Base-by-base conservation (phyloP, 1,139 yeast species). In the Yamadazyma siamensis region DNA sequence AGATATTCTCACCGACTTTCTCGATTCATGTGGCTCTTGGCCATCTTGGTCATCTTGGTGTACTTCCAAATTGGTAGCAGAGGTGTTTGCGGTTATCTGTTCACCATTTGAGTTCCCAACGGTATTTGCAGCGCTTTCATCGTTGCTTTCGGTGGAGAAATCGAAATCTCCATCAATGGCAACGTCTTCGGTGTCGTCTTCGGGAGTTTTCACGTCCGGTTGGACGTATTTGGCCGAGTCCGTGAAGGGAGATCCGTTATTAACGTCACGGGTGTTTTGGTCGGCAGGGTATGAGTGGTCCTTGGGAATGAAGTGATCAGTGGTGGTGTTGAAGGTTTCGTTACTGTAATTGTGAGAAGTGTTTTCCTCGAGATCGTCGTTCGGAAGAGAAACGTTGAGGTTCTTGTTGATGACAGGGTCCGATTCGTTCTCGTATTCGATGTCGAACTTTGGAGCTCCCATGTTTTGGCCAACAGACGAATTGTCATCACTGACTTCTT, bases 1-100 rank as follows among this genome's bases (percentile, higher is more conserved):
- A 4, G 70, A 61, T 13, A 65, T 54, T 36, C 71, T 50, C 3
- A 70, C 69, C 4, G 67, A 56, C 28, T 35, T 41, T 32, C 40
- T 35, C 12, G 23, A 23, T 10, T 16, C 38, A 8, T 8, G 9
- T 8, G 20, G 20, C 10, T 7, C 9, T 18, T 18, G 20, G 10
- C 21, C 30, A 13, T 23, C 25, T 9, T 20, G 29, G 4, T 27
- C 33, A 7, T 25, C 28, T 3, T 23, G 21, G 10, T 23, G 22
- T 10, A 29, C 24, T 12, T 37, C 46, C 23, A 44, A 29, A 24
- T 44, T 44, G n/a, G 42, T 23, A 11, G 45, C 37, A 4, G 47
- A 43, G 12, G 48, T 44, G 29, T 40, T 43, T 12, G 48, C 48
- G 24, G 48, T 44, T 13, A 31, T 40, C 23, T 34, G 44, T 18